A percentile compares a stretch with the other conserved stretches of the same genome.
These are phyloP conservation scores for Aspergillus tamarii DNA, from an alignment of 2,329 filamentous ascomycete species.

Conservation along the genomic window DNA sequence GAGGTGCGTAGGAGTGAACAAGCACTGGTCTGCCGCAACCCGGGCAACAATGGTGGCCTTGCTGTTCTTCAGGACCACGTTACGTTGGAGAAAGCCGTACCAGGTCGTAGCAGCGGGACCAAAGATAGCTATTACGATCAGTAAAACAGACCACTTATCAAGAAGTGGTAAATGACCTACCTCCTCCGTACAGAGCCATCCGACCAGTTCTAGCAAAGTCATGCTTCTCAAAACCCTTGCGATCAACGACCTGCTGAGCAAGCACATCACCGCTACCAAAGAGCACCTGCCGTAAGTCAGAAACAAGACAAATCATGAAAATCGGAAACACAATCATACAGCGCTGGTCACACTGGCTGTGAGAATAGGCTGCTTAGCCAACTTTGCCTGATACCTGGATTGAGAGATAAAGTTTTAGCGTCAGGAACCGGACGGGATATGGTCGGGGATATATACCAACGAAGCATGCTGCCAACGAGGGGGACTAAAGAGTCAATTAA, in stretches of 20 bases:
- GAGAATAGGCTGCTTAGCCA: constrained; percentile 79
- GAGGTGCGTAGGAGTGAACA: constrained; percentile 85
- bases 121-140: constrained; percentile 63
- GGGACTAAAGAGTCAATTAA: constrained; percentile 3
- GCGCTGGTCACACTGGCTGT: constrained; percentile 90
- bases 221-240: constrained; percentile 75
- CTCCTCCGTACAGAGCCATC: constrained; percentile 54
- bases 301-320: neutral
- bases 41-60: constrained; percentile 75
- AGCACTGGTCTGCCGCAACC: constrained; percentile 76
- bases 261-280: constrained; percentile 91
- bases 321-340: constrained; percentile 40
- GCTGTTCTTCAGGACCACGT: constrained; percentile 66
- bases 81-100: constrained; percentile 77
- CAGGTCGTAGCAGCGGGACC: constrained; percentile 85
- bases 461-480: constrained; percentile 34
- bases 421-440: constrained; percentile 10
- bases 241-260: constrained; percentile 89
- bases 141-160: neutral
- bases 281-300: constrained; percentile 61
- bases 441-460: constrained; percentile 33
- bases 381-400: constrained; percentile 78
- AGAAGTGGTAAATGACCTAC: constrained; percentile 32
- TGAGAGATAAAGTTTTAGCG: constrained; percentile 22
- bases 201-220: constrained; percentile 57